phyloP scores from a whole-genome alignment of 164 flowering plant genomes.

The Vitis vinifera region ASM3070453v1 NC_081818.1:25970001-25970500 shows the following conservation, averaged over 20 bases:
- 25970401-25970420: slow-evolving; percentile 89
- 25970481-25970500: no score
- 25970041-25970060: slow-evolving; percentile 82
- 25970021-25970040: slow-evolving; percentile 36
- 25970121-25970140: slow-evolving; percentile 12
- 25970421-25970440: slow-evolving; percentile 86
- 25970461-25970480: no score
- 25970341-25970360: slow-evolving; percentile 65
- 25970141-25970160: no score
- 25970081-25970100: slow-evolving; percentile 45
- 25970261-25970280: slow-evolving; percentile 66
- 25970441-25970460: slow-evolving; percentile 83
- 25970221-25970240: slow-evolving; percentile 75
- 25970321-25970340: slow-evolving; percentile 71
- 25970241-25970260: slow-evolving; percentile 34
- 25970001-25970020: no score
- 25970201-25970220: slow-evolving; percentile 65
- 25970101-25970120: slow-evolving; percentile 64
- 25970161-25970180: no score
- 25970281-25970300: slow-evolving; percentile 84
- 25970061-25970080: slow-evolving; percentile 67
- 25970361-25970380: slow-evolving; percentile 55
- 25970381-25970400: slow-evolving; percentile 79
- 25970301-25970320: slow-evolving; percentile 67
- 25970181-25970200: slow-evolving; percentile 66